Conservation (phyloP, 768 basidiomycete genomes). For the Termitomyces bulborhizus region DNA sequence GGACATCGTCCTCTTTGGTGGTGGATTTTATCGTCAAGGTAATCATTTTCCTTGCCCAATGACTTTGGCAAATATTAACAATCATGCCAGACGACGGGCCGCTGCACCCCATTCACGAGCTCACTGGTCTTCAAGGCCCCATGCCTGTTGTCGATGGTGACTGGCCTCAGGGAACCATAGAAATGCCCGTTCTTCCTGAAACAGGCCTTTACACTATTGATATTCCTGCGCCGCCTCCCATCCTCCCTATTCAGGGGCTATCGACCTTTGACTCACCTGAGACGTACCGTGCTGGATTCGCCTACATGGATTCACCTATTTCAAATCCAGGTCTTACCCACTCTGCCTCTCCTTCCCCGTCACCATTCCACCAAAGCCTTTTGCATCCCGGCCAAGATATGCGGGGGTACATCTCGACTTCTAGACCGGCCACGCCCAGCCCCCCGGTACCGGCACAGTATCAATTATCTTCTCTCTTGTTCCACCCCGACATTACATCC, state of each 20-base stretch:
- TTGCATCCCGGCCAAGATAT: background rate
- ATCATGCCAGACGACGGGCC: background rate
- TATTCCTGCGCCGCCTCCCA: background rate
- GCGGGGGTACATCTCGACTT: background rate
- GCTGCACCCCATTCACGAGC: background rate
- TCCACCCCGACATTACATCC: background rate
- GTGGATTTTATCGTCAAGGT: background rate
- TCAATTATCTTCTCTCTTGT: conserved; percentile 3
- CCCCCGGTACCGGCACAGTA: background rate
- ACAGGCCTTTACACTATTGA: conserved; percentile 10
- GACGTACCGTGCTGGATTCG: background rate
- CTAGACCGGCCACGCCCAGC: conserved; percentile 2
- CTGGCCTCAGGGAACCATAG: conserved; percentile 4
- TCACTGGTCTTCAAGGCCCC: background rate
- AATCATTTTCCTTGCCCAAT: background rate
- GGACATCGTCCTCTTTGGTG: background rate
- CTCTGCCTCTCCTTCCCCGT: conserved; percentile 10
- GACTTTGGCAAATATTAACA: background rate
- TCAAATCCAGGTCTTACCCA: conserved; percentile 8
- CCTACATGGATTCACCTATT: conserved; percentile 1
- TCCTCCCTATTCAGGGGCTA: conserved; percentile 4
- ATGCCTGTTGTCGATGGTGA: background rate
- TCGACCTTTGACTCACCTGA: conserved; percentile 9
- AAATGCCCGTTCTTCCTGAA: background rate
- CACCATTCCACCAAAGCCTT: background rate